Base-by-base conservation (phyloP, 495 filamentous ascomycete genomes). In the Penicillium samsonianum region DNA sequence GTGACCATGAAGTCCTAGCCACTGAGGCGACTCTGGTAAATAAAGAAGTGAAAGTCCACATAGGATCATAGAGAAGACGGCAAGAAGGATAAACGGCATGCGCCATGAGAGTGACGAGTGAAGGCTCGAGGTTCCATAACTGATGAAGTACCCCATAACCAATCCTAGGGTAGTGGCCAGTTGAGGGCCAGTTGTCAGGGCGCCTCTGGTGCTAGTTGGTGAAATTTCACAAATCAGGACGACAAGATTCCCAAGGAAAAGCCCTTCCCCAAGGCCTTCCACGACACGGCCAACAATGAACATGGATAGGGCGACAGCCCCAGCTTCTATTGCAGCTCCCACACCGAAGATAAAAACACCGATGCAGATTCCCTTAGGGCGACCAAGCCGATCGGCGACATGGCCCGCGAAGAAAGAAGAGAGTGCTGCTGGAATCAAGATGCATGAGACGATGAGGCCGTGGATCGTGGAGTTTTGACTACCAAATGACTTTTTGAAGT, bases 171-270 rank as follows among this genome's bases (percentile, higher is more conserved):
- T 79, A 17, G 77, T 80, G 37, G 83, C 58, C 20, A 85, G 59
- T 58, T 87, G 84, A n/a, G 80, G 80, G 4, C 79, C 69, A 1
- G 82, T 79, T 0, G 81, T 79, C 19, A 88, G 59, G 3, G 76
- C 71, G 0, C 84, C 85, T 46, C 85, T 63, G 5, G 69, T 68
- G 4, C 65, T 70, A 0, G 78, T 70, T 0, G 85, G 85, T 5
- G 84, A 80, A 35, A 87, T 84, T 62, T 88, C 85, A 56, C 81
- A 81, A 19, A 85, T 83, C 49, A 85, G 65, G 47, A 87, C 83
- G 3, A 79, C 77, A 35, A 83, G 67, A 25, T 76, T 84, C 4
- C 82, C 76, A 10, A 88, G 57, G 57, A 79, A 87, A 1, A 86
- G 58, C 1, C 84, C 85, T 61, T 87, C 80, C 0, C 85, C 85